A percentile compares a stretch with the other conserved stretches of the same genome.
phyloP scores from a whole-genome alignment of 352 stramenopile genomes.

The Globisporangium lucens region DNA sequence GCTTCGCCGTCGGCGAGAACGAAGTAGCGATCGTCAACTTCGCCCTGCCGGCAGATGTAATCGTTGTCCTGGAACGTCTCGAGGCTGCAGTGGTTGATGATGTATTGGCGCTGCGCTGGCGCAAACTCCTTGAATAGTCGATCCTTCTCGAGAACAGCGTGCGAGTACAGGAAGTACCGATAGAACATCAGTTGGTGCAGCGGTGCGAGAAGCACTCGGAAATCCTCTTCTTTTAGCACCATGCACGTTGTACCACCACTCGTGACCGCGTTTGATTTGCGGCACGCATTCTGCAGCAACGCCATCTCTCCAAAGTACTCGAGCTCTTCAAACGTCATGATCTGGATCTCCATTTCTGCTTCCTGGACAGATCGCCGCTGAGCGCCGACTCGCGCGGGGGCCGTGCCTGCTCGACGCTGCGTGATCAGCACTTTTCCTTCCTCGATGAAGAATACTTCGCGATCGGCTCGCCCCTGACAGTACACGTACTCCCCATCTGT shows the following conservation, averaged over 20 bases:
- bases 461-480: slow-evolving; percentile 48
- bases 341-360: slow-evolving; percentile 51
- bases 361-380: slow-evolving; percentile 40
- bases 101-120: slow-evolving; percentile 29
- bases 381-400: slow-evolving; percentile 13
- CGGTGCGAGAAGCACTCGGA: slow-evolving; percentile 36
- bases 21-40: slow-evolving; percentile 65
- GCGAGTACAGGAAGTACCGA: slow-evolving; percentile 45
- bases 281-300: slow-evolving; percentile 28
- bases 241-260: slow-evolving; percentile 50
- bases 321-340: slow-evolving; percentile 43
- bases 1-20: slow-evolving; percentile 62
- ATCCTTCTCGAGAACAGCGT: slow-evolving; percentile 57
- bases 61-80: slow-evolving; percentile 41
- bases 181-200: slow-evolving; percentile 61
- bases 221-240: slow-evolving; percentile 36
- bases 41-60: slow-evolving; percentile 50
- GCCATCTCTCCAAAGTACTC: slow-evolving; percentile 75
- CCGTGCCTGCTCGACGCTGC: slow-evolving; percentile 27
- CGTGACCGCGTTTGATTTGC: slow-evolving; percentile 54
- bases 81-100: slow-evolving; percentile 53
- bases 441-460: slow-evolving; percentile 71
- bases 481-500: slow-evolving; percentile 67
- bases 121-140: slow-evolving; percentile 61
- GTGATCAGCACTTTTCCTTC: slow-evolving; percentile 69